These are phyloP conservation scores for Kwoniella europaea DNA, from an alignment of 768 basidiomycete genomes.

Conservation along the genomic window DNA sequence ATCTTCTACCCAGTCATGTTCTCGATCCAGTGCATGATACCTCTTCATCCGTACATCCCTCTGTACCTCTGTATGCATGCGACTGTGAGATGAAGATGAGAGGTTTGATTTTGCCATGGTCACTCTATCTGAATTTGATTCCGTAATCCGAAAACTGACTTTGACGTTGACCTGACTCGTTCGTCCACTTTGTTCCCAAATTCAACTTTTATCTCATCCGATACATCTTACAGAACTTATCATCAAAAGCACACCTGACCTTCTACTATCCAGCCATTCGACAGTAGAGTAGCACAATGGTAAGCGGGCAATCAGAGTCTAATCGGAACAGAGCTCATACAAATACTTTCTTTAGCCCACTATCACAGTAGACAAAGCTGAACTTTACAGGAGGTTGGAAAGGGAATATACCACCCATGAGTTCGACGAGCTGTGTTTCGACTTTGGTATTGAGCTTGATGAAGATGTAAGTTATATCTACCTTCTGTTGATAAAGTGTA, in stretches of 20 bases:
- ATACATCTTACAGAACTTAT: not conserved
- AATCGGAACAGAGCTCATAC: not conserved
- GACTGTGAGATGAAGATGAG: no score
- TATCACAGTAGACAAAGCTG: slow-evolving; percentile 90
- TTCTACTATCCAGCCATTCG: not conserved
- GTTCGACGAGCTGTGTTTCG: slow-evolving; percentile 93
- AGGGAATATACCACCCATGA: slow-evolving; percentile 84
- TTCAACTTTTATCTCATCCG: not conserved
- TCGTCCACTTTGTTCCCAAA: not conserved
- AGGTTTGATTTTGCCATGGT: no score
- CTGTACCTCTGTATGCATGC: no score
- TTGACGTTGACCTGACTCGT: not conserved
- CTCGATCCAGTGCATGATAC: no score
- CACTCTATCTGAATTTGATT: slow-evolving; percentile 17
- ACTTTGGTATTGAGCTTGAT: slow-evolving; percentile 95
- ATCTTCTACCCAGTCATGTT: not conserved
- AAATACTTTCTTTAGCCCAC: slow-evolving; percentile 68
- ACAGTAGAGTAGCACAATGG: slow-evolving; percentile 15
- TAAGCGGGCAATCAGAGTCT: not conserved
- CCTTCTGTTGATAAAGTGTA: not conserved
- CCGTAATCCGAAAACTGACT: not conserved
- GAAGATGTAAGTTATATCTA: slow-evolving; percentile 77
- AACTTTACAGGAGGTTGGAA: slow-evolving; percentile 86
- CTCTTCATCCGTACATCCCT: no score
- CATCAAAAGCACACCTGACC: not conserved